These are phyloP conservation scores for Pichia californica DNA, from an alignment of 805 yeast genomes.

Conservation along the genomic window DNA sequence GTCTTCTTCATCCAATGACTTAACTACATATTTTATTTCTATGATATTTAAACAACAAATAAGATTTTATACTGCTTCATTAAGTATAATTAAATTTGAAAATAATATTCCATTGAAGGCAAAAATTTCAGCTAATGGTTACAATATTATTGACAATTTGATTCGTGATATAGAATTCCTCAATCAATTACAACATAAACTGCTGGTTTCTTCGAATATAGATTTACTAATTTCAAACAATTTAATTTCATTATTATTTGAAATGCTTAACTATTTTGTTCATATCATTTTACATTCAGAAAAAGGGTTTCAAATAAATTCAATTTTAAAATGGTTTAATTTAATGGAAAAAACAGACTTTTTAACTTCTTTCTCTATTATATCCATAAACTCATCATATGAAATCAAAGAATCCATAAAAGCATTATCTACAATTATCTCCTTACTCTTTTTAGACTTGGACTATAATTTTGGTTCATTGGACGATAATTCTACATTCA, in stretches of 20 bases:
- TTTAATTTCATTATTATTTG: conserved; percentile 15
- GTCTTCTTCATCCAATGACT: background rate
- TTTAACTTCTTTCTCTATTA: conserved; percentile 11
- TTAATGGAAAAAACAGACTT: conserved; percentile 34
- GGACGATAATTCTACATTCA: conserved; percentile 32
- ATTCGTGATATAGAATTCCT: conserved; percentile 14
- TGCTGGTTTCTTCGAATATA: conserved; percentile 10
- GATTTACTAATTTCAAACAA: conserved; percentile 16
- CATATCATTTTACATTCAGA: conserved; percentile 22
- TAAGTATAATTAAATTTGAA: background rate
- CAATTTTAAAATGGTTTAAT: conserved; percentile 49
- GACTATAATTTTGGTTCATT: conserved; percentile 41
- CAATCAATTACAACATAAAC: conserved; percentile 8
- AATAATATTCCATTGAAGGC: conserved; percentile 16
- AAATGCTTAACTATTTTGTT: conserved; percentile 22
- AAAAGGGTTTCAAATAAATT: conserved; percentile 20
- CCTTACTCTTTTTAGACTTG: conserved; percentile 51
- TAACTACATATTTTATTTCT: background rate
- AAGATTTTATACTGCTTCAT: background rate
- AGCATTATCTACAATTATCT: conserved; percentile 41
- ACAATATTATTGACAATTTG: conserved; percentile 29
- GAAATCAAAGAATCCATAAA: conserved; percentile 28
- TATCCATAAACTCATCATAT: background rate
- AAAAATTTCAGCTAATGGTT: conserved; percentile 24
- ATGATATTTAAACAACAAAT: conserved; percentile 4